Evolutionary conservation across 441 rosid species (phyloP), one percentile per base, ranked within the genome.

Genomic region (Isatis lusitanica): DNA sequence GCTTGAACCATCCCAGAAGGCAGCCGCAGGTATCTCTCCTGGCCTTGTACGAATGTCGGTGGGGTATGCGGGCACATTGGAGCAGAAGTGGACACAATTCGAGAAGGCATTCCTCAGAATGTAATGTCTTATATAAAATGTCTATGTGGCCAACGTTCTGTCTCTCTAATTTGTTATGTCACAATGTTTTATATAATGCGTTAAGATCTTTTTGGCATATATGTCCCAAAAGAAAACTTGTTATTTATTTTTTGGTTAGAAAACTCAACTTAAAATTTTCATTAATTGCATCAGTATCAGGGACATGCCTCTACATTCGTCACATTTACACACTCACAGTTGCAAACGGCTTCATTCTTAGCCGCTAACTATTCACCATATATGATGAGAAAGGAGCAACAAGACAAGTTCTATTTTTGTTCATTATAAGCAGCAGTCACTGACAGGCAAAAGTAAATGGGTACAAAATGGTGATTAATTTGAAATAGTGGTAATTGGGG

Each of bases 31-130:
- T 10, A 94, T 92, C 33, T 92, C 99, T 9, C 93, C 99, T 0
- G 99, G 99, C 15, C 70, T 92, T 78, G 71, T 94, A 26, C 79
- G 98, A 76, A 84, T 94, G 96, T 94, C 99, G 0, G 73, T 92
- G 11, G 99, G 99, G 2, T 92, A 85, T 57, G 48, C 86, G 1
- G 98, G 98, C 28, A 92, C 89, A 5, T 13, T 89, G 82, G 96
- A 91, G 65, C 99, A 94, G 85, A 87, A 73, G 77, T 94, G 97
- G 99, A 30, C 79, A 78, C 99, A 89, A 51, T 85, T 94, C 11
- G 96, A 89, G 78, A 89, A 86, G 79, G 98, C 99, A 0, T 68
- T 90, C 26, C 75, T 79, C 3, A 86, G 84, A 76, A 61, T 92
- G 88, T 84, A 80, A 73, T 50, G 21, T 66, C 24, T 18, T 43